phyloP scores from a whole-genome alignment of 306 rosid genomes.

The Clitoria ternatea region DNA sequence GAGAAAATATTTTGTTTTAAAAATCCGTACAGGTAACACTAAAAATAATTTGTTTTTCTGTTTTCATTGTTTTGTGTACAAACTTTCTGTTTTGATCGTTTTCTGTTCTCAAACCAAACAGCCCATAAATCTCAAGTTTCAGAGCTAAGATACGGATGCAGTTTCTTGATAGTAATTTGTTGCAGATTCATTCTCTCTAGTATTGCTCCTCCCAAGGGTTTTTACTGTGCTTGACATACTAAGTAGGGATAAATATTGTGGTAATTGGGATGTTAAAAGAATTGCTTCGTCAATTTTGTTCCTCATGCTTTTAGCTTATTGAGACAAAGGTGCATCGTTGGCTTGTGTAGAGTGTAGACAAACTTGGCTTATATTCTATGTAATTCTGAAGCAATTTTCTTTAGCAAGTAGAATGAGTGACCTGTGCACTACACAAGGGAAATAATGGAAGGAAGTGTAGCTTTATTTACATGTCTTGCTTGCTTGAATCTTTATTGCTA shows the following conservation, averaged over 20 bases:
- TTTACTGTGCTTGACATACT: not conserved
- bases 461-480: not conserved
- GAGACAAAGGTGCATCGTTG: no score
- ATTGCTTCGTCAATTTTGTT: not conserved
- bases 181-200: not conserved
- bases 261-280: not conserved
- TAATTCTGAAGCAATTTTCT: no score
- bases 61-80: no score
- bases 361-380: no score
- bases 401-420: slow-evolving; percentile 19
- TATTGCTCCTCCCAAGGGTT: not conserved
- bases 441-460: slow-evolving; percentile 18
- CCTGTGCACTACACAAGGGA: not conserved
- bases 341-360: no score
- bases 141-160: not conserved
- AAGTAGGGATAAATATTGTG: slow-evolving; percentile 11
- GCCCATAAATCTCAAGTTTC: slow-evolving; percentile 14
- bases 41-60: no score
- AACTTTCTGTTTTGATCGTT: no score
- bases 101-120: no score
- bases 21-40: no score
- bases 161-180: slow-evolving; percentile 4
- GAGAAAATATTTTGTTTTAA: no score
- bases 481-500: slow-evolving; percentile 7
- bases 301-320: no score